Evolutionary conservation across 495 filamentous ascomycete species (phyloP), one percentile per base, ranked within the genome.

Genomic region (Penicillium ochrochloron): DNA sequence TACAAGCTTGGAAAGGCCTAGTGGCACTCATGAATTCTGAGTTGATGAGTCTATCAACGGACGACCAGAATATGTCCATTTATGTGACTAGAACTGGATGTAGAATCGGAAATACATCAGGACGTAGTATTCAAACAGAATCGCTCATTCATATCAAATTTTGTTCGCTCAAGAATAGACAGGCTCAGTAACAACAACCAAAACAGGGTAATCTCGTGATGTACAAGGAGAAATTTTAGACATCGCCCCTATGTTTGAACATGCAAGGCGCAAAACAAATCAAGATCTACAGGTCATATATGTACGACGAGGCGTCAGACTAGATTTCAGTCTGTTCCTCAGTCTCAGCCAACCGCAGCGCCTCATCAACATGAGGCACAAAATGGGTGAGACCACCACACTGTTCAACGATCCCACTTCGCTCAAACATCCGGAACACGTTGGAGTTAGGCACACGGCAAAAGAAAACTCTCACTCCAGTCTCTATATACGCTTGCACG

Each of bases 401-500:
- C 42, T 86, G 76, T 39, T 93, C 90, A 17, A 97, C 83, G 68
- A 98, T 97, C 23, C 95, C 93, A 67, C 90, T 93, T 41, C 85
- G 78, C 25, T 88, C 80, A 74, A 98, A 90, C 70, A 91, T 80
- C 61, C 83, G 75, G 79, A 89, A 94, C 0, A 98, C 89, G 15
- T 83, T 74, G 48, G 83, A 84, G 5, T 85, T 82, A 0, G 93
- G 89, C 0, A 92, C 84, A 11, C 94, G 82, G 64, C 90, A 93
- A 78, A 99, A 98, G 78, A 93, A 98, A 3, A 99, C 92, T 5
- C 89, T 77, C 1, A 92, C 91, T 0, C 89, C 91, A 8, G 86
- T 79, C 23, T 89, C 78, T 0, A 86, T 76, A 69, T 98, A 98
- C 1, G 79, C 82, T 19, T 88, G 78, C 41, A 99, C 92, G 65